A percentile compares a stretch with the other conserved stretches of the same genome.
Evolutionary conservation across 2,329 filamentous ascomycete species (phyloP).

Genomic region (Claviceps cyperi): DNA sequence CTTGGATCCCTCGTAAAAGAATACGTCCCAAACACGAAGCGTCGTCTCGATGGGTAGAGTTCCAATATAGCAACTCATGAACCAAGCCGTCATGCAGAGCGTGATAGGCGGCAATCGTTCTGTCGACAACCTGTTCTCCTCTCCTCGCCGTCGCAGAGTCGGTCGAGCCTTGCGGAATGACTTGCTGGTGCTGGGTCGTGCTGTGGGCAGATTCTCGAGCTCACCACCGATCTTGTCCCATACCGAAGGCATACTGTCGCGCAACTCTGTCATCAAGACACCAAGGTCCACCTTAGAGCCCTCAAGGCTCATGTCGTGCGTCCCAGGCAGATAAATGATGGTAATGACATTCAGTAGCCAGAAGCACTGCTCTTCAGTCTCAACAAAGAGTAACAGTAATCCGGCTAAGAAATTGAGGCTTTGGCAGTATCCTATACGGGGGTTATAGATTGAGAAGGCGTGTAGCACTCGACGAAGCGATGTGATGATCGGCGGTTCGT

Average conservation of each 20-base stretch:
- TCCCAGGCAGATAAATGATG: slow-evolving; percentile 73
- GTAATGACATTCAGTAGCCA: slow-evolving; percentile 91
- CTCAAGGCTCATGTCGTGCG: slow-evolving; percentile 79
- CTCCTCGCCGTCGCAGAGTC: slow-evolving; percentile 25
- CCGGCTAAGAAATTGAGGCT: slow-evolving; percentile 91
- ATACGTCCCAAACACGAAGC: slow-evolving; percentile 84
- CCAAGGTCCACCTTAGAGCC: slow-evolving; percentile 88
- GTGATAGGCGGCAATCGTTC: slow-evolving; percentile 72
- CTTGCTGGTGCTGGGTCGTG: slow-evolving; percentile 21
- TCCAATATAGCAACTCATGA: slow-evolving; percentile 94
- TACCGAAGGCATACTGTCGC: slow-evolving; percentile 66
- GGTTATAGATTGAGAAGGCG: slow-evolving; percentile 83
- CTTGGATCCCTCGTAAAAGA: slow-evolving; percentile 91
- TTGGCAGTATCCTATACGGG: slow-evolving; percentile 87
- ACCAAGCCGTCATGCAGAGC: slow-evolving; percentile 88
- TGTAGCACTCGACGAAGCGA: slow-evolving; percentile 74
- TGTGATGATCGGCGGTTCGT: slow-evolving; percentile 65
- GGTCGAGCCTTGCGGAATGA: slow-evolving; percentile 23
- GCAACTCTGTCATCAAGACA: slow-evolving; percentile 77
- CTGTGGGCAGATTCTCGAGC: slow-evolving; percentile 37
- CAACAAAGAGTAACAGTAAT: slow-evolving; percentile 74
- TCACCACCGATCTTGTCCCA: slow-evolving; percentile 82
- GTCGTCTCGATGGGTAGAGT: slow-evolving; percentile 85
- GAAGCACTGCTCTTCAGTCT: slow-evolving; percentile 79
- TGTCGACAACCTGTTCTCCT: slow-evolving; percentile 24